Conservation (phyloP, 257 asterid genomes). For the Nicotiana benthamiana region DNA sequence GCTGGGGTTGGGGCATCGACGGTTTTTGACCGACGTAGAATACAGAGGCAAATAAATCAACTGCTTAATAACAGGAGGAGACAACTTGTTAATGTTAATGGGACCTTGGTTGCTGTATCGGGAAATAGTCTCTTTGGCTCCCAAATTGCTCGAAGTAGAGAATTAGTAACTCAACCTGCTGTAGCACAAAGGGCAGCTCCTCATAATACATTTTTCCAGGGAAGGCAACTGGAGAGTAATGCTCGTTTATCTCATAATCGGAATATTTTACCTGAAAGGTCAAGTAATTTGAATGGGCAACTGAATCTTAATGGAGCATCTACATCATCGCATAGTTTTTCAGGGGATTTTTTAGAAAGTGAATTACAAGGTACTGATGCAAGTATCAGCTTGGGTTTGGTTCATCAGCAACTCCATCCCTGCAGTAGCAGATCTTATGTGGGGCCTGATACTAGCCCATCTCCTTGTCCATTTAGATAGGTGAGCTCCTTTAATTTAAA, state of each 20-base stretch:
- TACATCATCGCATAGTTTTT: constrained; percentile 39
- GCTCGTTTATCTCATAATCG: constrained; percentile 16
- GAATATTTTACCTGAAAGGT: constrained; percentile 30
- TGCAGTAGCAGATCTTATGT: constrained; percentile 37
- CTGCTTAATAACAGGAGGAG: constrained; percentile 43
- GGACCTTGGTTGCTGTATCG: constrained; percentile 13
- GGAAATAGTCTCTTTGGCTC: constrained; percentile 36
- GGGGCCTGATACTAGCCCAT: constrained; percentile 37
- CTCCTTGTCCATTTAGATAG: constrained; percentile 48
- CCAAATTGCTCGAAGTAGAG: constrained; percentile 34
- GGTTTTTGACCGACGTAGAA: constrained; percentile 57
- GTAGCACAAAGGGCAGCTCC: constrained; percentile 21
- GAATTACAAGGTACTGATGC: constrained; percentile 35
- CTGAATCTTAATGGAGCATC: constrained; percentile 44
- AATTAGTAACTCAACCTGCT: constrained; percentile 25
- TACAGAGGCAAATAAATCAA: constrained; percentile 63
- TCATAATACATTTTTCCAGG: constrained; percentile 23
- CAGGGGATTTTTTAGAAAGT: constrained; percentile 28
- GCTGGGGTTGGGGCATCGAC: constrained; percentile 53
- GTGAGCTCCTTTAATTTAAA: constrained; percentile 38
- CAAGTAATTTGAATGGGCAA: constrained; percentile 36
- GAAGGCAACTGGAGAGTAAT: constrained; percentile 28
- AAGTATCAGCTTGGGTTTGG: constrained; percentile 31
- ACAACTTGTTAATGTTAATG: constrained; percentile 23
- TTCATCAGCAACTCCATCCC: constrained; percentile 59